These are phyloP conservation scores for Phialocephala subalpina DNA, from an alignment of 2,329 filamentous ascomycete genomes.

Conservation along the genomic window DNA sequence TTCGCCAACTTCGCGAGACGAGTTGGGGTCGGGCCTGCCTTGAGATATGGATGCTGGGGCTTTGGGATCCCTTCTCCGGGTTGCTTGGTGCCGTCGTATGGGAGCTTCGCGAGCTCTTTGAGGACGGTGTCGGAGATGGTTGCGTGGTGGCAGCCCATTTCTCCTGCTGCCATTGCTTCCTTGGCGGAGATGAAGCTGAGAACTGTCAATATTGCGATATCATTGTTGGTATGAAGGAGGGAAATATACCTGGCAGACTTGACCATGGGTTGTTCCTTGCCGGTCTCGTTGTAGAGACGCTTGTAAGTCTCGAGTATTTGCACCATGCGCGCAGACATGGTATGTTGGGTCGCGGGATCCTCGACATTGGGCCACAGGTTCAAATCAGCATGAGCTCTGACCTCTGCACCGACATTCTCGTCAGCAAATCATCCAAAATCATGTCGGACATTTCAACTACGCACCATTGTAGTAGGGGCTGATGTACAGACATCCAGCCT, in stretches of 20 bases:
- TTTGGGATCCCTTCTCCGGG: conserved; percentile 22
- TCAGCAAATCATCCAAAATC: not conserved
- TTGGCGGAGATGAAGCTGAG: conserved; percentile 21
- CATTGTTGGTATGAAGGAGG: not conserved
- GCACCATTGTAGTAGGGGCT: conserved; percentile 24
- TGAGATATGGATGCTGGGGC: conserved; percentile 16
- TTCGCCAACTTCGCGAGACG: conserved; percentile 17
- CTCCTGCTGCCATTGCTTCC: conserved; percentile 22
- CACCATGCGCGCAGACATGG: conserved; percentile 21
- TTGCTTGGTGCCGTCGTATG: conserved; percentile 22
- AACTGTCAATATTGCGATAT: not conserved
- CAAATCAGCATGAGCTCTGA: conserved; percentile 19
- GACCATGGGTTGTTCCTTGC: conserved; percentile 22
- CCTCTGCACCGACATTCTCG: conserved; percentile 4
- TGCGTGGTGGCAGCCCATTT: conserved; percentile 23
- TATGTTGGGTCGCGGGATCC: conserved; percentile 20
- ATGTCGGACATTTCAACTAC: not conserved
- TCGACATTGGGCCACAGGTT: conserved; percentile 19
- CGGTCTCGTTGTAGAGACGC: conserved; percentile 25
- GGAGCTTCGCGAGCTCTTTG: conserved; percentile 11
- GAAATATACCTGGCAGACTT: conserved; percentile 20
- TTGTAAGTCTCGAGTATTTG: conserved; percentile 25
- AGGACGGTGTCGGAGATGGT: conserved; percentile 21
- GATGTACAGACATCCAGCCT: conserved; percentile 23
- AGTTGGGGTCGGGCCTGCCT: conserved; percentile 14